Evolutionary conservation across 495 filamentous ascomycete genomes (phyloP).

Genomic region (Aspergillus steynii): DNA sequence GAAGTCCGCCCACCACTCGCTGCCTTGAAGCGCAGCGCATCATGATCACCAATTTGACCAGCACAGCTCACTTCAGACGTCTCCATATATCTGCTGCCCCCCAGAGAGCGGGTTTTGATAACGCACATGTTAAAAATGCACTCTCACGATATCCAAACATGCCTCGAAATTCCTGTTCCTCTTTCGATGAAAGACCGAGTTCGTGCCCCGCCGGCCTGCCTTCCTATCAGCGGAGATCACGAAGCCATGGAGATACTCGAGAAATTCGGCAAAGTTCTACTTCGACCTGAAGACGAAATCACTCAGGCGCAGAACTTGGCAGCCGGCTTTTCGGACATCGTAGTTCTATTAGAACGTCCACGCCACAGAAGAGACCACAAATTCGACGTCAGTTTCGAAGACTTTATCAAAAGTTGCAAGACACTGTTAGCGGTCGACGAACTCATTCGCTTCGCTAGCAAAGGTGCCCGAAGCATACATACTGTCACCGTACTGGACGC

Average conservation of each 20-base stretch:
- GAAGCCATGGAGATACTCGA: not conserved
- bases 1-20: not conserved
- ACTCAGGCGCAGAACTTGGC: not conserved
- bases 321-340: not conserved
- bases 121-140: not conserved
- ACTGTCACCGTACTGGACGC: constrained; percentile 1
- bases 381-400: constrained; percentile 1
- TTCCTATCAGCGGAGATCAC: not conserved
- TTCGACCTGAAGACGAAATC: constrained; percentile 1
- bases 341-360: not conserved
- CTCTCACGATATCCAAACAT: constrained; percentile 4
- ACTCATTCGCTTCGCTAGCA: constrained; percentile 1
- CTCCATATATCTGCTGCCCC: constrained; percentile 1
- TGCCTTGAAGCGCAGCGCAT: not conserved
- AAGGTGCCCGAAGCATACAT: not conserved
- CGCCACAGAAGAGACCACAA: not conserved
- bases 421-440: not conserved
- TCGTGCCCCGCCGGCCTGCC: not conserved
- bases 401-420: not conserved
- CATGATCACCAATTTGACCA: not conserved
- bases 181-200: constrained; percentile 1
- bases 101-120: not conserved
- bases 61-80: not conserved
- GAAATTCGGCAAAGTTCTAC: constrained; percentile 1
- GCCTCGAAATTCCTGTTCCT: constrained; percentile 6